These are phyloP conservation scores for Lolium perenne DNA, from an alignment of 176 grass and related monocot genomes.

Conservation along the genomic window DNA sequence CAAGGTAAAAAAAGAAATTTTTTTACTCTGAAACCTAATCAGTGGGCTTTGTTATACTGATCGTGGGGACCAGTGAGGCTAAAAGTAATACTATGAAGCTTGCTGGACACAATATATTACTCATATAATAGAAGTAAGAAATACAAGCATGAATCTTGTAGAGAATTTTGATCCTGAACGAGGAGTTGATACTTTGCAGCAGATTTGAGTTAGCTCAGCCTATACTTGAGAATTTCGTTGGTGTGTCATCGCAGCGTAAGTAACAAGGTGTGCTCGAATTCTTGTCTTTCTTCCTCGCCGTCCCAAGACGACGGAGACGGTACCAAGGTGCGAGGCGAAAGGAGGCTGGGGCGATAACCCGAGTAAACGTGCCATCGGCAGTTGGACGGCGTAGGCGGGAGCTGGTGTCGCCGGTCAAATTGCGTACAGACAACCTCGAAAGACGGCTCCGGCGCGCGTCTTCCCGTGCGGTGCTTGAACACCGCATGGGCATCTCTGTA, in stretches of 20 bases:
- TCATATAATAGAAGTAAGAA: no score
- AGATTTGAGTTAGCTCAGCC: neutral
- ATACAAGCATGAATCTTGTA: neutral
- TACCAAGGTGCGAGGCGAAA: constrained; percentile 9
- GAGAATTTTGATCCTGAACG: neutral
- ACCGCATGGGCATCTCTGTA: neutral
- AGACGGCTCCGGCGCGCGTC: neutral
- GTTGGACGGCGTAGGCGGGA: neutral
- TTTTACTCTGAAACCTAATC: no score
- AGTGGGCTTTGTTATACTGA: no score
- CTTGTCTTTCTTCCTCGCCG: neutral
- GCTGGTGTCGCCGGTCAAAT: neutral
- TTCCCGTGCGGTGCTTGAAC: neutral
- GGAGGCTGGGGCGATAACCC: neutral
- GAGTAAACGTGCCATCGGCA: neutral
- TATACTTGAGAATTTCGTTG: neutral
- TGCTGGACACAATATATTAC: no score
- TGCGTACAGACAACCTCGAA: neutral
- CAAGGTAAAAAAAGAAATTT: no score
- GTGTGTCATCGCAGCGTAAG: neutral
- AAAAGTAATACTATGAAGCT: no score
- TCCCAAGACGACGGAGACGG: neutral
- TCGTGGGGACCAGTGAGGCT: no score
- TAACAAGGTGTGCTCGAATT: neutral
- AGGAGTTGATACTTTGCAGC: neutral